Conservation (phyloP, 306 rosid species). For the Oxytropis ochrocephala region DNA sequence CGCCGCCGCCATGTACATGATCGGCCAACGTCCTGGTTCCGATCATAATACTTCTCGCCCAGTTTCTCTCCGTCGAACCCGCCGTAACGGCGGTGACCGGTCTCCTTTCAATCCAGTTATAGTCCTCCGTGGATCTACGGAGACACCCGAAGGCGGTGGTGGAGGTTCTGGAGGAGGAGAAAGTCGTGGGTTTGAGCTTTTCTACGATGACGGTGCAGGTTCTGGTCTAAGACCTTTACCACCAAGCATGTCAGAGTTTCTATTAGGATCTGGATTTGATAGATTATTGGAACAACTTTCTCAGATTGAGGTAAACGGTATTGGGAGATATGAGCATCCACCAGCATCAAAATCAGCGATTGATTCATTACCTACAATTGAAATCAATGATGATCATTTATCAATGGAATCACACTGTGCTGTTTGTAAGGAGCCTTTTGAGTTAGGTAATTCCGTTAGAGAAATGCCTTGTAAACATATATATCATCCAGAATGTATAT, state of each 20-base stretch:
- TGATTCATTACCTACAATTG: slow-evolving; percentile 65
- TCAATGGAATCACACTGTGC: slow-evolving; percentile 58
- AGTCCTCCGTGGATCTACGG: slow-evolving; percentile 48
- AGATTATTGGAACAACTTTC: slow-evolving; percentile 71
- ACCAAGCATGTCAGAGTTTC: slow-evolving; percentile 70
- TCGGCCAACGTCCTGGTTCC: slow-evolving; percentile 33
- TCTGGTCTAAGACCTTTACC: slow-evolving; percentile 78
- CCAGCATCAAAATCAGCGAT: slow-evolving; percentile 75
- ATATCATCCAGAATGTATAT: slow-evolving; percentile 70
- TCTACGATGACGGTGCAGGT: slow-evolving; percentile 65
- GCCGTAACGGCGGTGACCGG: slow-evolving; percentile 55
- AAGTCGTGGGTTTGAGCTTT: slow-evolving; percentile 61
- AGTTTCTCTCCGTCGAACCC: slow-evolving; percentile 27
- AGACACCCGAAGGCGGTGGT: neutral
- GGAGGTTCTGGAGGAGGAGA: slow-evolving; percentile 21
- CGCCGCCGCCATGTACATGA: slow-evolving; percentile 59
- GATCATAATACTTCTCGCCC: slow-evolving; percentile 35
- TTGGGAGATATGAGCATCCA: slow-evolving; percentile 51
- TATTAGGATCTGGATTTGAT: slow-evolving; percentile 76
- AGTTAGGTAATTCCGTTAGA: slow-evolving; percentile 40
- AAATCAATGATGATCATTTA: slow-evolving; percentile 37
- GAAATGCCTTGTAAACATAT: slow-evolving; percentile 90
- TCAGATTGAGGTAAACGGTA: slow-evolving; percentile 60
- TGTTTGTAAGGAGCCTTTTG: slow-evolving; percentile 67
- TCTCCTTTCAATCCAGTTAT: slow-evolving; percentile 71